phyloP scores from a whole-genome alignment of 805 yeast genomes.

The Yarrowia yakushimensis region DNA sequence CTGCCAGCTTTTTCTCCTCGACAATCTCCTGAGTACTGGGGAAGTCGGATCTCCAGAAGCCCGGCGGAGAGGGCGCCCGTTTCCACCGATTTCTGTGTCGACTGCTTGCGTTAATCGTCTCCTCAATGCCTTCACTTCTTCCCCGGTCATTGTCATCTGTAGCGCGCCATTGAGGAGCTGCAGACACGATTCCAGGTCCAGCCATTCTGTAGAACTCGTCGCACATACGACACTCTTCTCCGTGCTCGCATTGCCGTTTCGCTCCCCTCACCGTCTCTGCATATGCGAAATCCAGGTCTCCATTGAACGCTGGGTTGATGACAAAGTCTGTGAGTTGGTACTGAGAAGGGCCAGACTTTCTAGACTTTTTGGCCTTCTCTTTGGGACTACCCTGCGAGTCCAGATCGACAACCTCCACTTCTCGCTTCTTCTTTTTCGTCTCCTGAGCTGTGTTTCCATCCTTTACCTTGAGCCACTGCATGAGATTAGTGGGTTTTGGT shows the following conservation, averaged over 20 bases:
- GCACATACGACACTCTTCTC: conserved; percentile 40
- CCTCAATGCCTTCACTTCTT: not conserved
- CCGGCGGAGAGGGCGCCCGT: conserved; percentile 52
- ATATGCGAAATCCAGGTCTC: conserved; percentile 37
- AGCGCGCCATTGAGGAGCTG: conserved; percentile 37
- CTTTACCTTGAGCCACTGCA: conserved; percentile 19
- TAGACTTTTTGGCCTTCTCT: not conserved
- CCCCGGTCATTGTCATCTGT: conserved; percentile 11
- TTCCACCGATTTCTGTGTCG: conserved; percentile 36
- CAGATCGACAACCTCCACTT: not conserved
- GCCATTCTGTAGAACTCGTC: conserved; percentile 37
- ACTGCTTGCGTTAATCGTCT: conserved; percentile 28
- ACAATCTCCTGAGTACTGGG: conserved; percentile 53
- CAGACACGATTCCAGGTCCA: conserved; percentile 33
- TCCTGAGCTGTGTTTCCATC: not conserved
- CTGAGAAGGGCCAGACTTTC: not conserved
- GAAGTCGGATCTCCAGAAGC: conserved; percentile 57
- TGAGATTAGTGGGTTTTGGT: conserved; percentile 1
- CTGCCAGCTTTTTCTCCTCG: conserved; percentile 40
- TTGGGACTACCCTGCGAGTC: not conserved
- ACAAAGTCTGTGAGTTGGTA: conserved; percentile 40
- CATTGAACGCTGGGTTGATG: conserved; percentile 38
- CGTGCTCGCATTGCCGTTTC: conserved; percentile 39
- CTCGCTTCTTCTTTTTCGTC: not conserved
- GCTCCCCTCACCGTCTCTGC: conserved; percentile 40